Evolutionary conservation across 2,329 filamentous ascomycete species (phyloP), one percentile per base, ranked within the genome.

Genomic region (Fusarium miscanthi): DNA sequence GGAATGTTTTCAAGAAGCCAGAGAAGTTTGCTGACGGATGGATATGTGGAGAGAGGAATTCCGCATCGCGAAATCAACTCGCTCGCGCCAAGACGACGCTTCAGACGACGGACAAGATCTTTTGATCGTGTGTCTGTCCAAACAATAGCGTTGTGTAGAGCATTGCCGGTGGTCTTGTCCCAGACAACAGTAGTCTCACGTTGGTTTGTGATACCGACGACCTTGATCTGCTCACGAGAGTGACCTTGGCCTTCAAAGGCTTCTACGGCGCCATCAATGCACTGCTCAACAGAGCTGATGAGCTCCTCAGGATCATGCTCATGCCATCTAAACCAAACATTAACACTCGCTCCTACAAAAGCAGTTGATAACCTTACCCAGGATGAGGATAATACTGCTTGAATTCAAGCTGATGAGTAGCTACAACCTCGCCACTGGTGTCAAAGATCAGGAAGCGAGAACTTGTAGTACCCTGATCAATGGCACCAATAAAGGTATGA

Each of bases 61-160:
- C 93, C 93, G 78, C 92, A 94, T 64, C 93, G 85, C 53, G 88
- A 84, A 60, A 86, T 88, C 57, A 95, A 84, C 69, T 92, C 88
- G 64, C 92, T 89, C 23, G 92, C 88, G 35, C 91, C 92, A 25
- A 89, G 84, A 70, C 88, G 86, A 21, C 84, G 81, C 82, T 93
- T 94, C 37, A 95, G 83, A 75, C 94, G 90, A 67, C 92, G 89
- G 14, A 94, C 93, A 53, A 95, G 84, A 59, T 88, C 86, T 73
- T 90, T 88, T 52, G 92, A 92, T 59, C 93, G 87, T n/a, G 93
- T 95, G 79, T 96, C 93, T 42, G 93, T 92, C 93, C 93, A 95
- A 60, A 93, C 93, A 70, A 96, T 94, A 69, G 93, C 93, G 79
- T 94, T 94, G 84, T 94, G 88, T 42, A 96, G 84, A 13, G 93